Base-by-base conservation (phyloP, 2,329 filamentous ascomycete genomes). In the Colletotrichum truncatum region DNA sequence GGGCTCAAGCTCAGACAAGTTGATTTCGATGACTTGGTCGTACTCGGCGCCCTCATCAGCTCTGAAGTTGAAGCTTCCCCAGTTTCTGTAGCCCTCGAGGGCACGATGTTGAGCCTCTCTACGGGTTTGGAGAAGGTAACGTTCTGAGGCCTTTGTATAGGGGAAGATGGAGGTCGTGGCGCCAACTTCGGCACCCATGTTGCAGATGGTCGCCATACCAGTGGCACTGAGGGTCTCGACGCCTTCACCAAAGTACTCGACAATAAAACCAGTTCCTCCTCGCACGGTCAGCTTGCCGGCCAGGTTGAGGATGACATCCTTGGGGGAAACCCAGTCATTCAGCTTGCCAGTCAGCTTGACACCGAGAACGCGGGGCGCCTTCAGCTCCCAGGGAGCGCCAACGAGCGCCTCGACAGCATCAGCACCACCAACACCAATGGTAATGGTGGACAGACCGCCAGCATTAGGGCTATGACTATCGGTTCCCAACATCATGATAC, bases 401-500 rank as follows among this genome's bases (percentile, higher is more conserved):
- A 98, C 96, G 39, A 99, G 87, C 7, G 95, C 96, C 81, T 99
- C 96, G 2, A 99, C 96, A 23, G 96, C 96, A 80, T 99, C 96
- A 23, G 96, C 96, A 74, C 96, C 96, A 74, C 96, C 96, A 32
- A 99, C 96, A 77, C 96, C 96, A 76, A 99, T 98, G 8, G 96
- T 96, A 73, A 98, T 93, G 4, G 93, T 94, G 71, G 92, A 94
- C 58, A 98, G 84, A 64, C 96, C 96, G 72, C 96, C 96, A n/a
- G 93, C 96, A 75, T 98, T 99, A 43, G 96, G 96, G 46, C 94
- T 98, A 80, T 99, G 96, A 74, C 93, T 97, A 80, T 99, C 96
- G 28, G 96, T 99, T 60, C 96, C 96, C 39, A 99, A 87, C 94
- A 99, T 98, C 94, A 99, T 98, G 72, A 98, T 81, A 52, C 96